These are phyloP conservation scores for Apophysomyces sp. DNA, from an alignment of 371 early-diverging fungal genomes.

Conservation along the genomic window DNA sequence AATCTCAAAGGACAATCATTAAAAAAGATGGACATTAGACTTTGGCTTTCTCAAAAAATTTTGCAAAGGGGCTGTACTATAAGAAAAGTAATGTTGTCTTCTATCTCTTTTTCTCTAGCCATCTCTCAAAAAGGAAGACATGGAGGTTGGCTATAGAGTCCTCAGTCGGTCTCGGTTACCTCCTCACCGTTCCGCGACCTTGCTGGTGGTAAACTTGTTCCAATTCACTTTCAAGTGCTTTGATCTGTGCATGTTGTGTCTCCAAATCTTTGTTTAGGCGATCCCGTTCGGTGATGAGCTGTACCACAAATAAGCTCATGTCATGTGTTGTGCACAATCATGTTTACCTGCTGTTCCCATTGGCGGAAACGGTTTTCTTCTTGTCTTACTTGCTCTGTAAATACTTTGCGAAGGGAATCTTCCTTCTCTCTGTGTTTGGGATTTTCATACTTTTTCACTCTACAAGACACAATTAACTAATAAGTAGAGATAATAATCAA, in stretches of 20 bases:
- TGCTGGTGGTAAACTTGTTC: constrained; percentile 56
- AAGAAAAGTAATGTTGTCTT: neutral
- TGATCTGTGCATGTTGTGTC: constrained; percentile 89
- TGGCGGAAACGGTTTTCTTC: constrained; percentile 95
- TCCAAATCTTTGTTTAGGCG: constrained; percentile 97
- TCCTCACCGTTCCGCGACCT: constrained; percentile 41
- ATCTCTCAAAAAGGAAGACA: neutral
- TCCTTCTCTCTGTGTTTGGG: constrained; percentile 94
- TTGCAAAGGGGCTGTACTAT: too few species aligned
- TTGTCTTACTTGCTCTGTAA: constrained; percentile 92
- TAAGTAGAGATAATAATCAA: neutral
- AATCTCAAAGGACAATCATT: too few species aligned
- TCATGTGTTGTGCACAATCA: neutral
- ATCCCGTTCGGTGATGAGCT: constrained; percentile 93
- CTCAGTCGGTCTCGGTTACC: constrained; percentile 15
- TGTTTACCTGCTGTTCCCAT: constrained; percentile 91
- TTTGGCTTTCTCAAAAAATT: too few species aligned
- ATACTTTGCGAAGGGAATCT: constrained; percentile 86
- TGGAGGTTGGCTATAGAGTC: neutral
- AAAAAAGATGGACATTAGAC: too few species aligned
- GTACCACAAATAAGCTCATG: neutral
- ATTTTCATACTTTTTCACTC: constrained; percentile 70
- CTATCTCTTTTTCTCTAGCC: neutral
- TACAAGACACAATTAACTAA: neutral
- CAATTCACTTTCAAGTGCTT: constrained; percentile 85